Base-by-base conservation (phyloP, 1,139 yeast species). In the Suhomyces bribrorum region DNA sequence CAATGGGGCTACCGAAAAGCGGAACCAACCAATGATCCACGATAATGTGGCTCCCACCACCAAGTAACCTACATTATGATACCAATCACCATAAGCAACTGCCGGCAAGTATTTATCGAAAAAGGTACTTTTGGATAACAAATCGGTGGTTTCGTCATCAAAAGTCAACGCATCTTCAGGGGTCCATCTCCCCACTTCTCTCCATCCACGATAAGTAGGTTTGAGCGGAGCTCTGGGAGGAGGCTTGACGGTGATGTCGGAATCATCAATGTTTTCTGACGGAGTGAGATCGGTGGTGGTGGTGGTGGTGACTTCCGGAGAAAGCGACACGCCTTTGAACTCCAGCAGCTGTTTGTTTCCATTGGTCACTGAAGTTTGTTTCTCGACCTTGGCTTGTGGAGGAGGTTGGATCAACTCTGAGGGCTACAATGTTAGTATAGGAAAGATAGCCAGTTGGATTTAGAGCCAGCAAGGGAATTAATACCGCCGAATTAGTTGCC, bases 11-110 rank as follows among this genome's bases (percentile, higher is more conserved):
- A 90, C 57, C 6, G 89, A 79, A 51, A 89, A 84, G 36, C 81
- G 74, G 46, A 86, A 77, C 66, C 84, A 77, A 12, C 97, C 98
- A 32, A 86, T 59, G 7, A 83, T 48, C 83, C 94, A 90, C 2
- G 95, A 86, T 14, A 84, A 59, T 11, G 84, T 56, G 0, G 84
- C 89, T 2, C 86, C 86, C 6, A 75, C 62, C 20, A 83, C 64
- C 47, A 88, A 68, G 32, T 79, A 73, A 0, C 78, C 96, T 12
- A 85, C 82, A 46, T 85, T 83, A 59, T 92, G 98, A 58, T 83
- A 92, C 97, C 98, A 92, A 55, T 92, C 97, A 38, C 98, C 98
- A 53, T 85, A 87, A 9, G 79, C 75, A 23, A 64, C 69, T 23
- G 84, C 81, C 2, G 95, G 92, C 38, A 90, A 66, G 53, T 82